Evolutionary conservation across 108 stramenopile genomes (phyloP).

Genomic region (Cyclotella atomus): DNA sequence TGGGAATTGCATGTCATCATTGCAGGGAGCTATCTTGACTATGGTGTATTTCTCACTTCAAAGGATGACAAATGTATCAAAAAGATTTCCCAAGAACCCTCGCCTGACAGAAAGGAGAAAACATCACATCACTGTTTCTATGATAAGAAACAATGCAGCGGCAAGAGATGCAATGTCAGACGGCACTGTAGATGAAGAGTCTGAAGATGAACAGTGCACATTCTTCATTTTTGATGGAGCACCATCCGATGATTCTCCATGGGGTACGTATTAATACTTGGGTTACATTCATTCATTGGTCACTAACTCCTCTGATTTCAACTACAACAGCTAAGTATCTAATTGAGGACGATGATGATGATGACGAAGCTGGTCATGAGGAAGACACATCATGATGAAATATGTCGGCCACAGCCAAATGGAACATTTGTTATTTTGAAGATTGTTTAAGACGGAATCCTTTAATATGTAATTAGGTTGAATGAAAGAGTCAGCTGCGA

Average conservation of each 20-base stretch:
- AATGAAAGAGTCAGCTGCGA: too few relatives aligned
- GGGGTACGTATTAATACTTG: conserved; percentile 3
- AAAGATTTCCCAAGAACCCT: too few relatives aligned
- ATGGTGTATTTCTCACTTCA: conserved; percentile 15
- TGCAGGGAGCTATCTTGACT: neutral
- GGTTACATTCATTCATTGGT: too few relatives aligned
- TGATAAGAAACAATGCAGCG: conserved; percentile 3
- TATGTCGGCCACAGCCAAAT: too few relatives aligned
- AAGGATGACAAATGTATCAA: conserved; percentile 7
- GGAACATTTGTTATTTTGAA: too few relatives aligned
- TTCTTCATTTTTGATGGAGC: conserved; percentile 21
- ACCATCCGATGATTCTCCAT: conserved; percentile 8
- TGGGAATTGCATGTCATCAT: conserved; percentile 1
- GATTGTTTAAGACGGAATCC: too few relatives aligned
- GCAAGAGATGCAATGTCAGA: neutral
- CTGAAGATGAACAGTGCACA: neutral
- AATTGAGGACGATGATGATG: too few relatives aligned
- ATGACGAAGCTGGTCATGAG: too few relatives aligned
- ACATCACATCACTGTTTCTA: neutral
- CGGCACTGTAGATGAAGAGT: neutral
- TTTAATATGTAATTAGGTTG: too few relatives aligned
- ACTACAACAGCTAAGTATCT: too few relatives aligned
- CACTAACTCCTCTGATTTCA: too few relatives aligned
- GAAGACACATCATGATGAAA: too few relatives aligned
- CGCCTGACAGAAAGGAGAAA: neutral